Conservation (phyloP, 208 protist genomes). For the Vickermania ingenoplastis region DNA sequence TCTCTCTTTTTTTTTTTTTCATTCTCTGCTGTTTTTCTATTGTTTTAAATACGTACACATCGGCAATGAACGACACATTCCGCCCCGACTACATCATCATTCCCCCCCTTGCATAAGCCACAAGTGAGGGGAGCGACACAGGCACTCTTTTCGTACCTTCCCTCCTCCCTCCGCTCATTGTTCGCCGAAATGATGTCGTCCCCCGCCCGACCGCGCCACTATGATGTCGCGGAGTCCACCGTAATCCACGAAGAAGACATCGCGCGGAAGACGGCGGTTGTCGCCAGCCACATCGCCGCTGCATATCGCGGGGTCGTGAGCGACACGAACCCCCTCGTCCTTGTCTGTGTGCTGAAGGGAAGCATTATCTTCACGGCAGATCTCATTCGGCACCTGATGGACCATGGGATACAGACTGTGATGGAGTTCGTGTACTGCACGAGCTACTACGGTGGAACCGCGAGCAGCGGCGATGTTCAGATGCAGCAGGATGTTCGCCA, state of each 20-base stretch:
- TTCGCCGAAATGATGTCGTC: no score
- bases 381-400: conserved; percentile 43
- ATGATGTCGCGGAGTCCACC: conserved; percentile 41
- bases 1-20: no score
- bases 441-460: conserved; percentile 36
- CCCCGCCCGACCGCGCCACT: conserved; percentile 57
- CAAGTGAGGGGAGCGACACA: no score
- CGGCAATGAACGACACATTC: no score
- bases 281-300: conserved; percentile 53
- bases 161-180: no score
- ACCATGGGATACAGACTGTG: conserved; percentile 50
- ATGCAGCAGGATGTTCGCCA: conserved; percentile 76
- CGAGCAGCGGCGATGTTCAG: conserved; percentile 68
- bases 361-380: conserved; percentile 79
- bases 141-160: no score
- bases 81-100: no score
- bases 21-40: no score
- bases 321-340: conserved; percentile 53
- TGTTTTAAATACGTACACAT: no score
- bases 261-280: conserved; percentile 15
- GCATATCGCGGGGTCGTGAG: conserved; percentile 52
- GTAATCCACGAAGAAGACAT: conserved; percentile 56
- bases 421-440: conserved; percentile 87
- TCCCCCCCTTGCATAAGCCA: no score
- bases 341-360: conserved; percentile 82